Conservation (phyloP, 306 rosid genomes). For the Pyrus betulifolia region DNA sequence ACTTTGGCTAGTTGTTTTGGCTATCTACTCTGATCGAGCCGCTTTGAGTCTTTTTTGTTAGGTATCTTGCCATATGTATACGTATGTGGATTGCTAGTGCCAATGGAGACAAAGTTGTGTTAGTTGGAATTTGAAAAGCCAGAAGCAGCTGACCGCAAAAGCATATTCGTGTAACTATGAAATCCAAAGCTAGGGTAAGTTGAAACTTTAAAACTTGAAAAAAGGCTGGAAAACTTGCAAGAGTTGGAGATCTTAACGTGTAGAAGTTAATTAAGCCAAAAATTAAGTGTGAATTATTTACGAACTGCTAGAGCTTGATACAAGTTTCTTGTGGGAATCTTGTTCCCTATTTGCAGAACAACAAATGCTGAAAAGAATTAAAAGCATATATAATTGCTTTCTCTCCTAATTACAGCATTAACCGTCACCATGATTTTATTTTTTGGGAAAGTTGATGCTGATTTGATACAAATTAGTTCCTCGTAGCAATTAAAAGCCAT, state of each 20-base stretch:
- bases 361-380: conserved; percentile 3
- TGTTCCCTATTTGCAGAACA: conserved; percentile 4
- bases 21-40: too few species aligned
- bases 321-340: neutral
- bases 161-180: neutral
- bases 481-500: neutral
- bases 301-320: conserved; percentile 3
- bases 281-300: neutral
- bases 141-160: neutral
- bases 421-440: neutral
- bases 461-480: conserved; percentile 1
- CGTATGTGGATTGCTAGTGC: neutral
- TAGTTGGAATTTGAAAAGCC: neutral
- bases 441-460: neutral
- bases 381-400: neutral
- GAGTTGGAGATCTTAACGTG: neutral
- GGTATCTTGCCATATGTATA: neutral
- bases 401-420: neutral
- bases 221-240: neutral
- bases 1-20: neutral
- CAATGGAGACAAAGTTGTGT: neutral
- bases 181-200: neutral
- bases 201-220: neutral
- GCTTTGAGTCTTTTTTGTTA: neutral
- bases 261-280: neutral